Base-by-base conservation (phyloP, 2,329 filamentous ascomycete genomes). In the Aspergillus aculeatinus region DNA sequence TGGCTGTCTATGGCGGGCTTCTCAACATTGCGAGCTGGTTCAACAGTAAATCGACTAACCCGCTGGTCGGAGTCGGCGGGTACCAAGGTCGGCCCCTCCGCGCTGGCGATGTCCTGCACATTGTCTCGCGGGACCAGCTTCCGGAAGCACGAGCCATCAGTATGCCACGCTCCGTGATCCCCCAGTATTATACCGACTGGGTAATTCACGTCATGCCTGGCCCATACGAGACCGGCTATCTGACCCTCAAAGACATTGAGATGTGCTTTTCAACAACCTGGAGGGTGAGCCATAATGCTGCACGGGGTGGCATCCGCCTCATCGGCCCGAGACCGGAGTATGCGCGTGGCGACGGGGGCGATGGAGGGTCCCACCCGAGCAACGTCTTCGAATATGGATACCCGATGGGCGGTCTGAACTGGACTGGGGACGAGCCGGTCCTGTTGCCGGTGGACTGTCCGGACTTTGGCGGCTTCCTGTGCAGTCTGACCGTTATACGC, bases 301-400 rank as follows among this genome's bases (percentile, higher is more conserved):
- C 82, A 12, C 77, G 87, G 59, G 84, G 81, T 47, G 87, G 85
- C 0, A 84, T 89, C 27, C 80, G 86, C 6, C 77, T 89, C 0
- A 72, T 85, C 1, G 86, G 86, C 0, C 85, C 85, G 0, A 79
- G 81, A 0, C 84, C 84, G 0, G 79, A 82, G 62, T 89, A 83
- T 82, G 83, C 85, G 14, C 77, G 87, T 6, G 70, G 79, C 33
- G 81, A 85, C 63, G 87, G 86, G 11, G 87, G 86, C 0, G 85
- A 87, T 61, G 87, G 85, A 7, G 87, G 87, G 11, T 80, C 83
- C 0, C 87, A 89, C 69, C 87, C 87, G 0, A 82, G 78, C 35
- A 87, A 87, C 62, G 66, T 84, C 16, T 79, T 85, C 23, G 83
- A 85, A 62, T 86, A 87, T 63, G 85, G 85, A 2, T 88, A 87